Evolutionary conservation across 345 rosid species (phyloP), one percentile per base, ranked within the genome.

Genomic region (Gossypium anomalum): DNA sequence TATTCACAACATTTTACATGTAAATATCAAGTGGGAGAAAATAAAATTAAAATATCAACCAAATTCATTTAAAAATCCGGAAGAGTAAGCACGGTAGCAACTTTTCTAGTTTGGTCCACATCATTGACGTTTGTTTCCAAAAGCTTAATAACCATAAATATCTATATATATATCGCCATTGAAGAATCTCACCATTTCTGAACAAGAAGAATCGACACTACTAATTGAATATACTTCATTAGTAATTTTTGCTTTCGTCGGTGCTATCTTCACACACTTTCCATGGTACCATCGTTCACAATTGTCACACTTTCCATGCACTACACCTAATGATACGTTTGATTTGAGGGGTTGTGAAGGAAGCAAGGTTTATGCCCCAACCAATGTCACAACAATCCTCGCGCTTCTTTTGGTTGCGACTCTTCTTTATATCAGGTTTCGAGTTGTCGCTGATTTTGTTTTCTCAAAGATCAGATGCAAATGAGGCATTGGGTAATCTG

Each of bases 231-330:
- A 27, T 27, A 27, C 4, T 27, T 27, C 0, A 27, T 27, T 27
- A 27, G 29, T 29, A 29, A 76, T 85, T 67, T 89, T 95, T 9
- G 97, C 97, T 79, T 88, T 88, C 13, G 97, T 89, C 0, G 98
- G 97, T 44, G 94, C 85, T 80, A 94, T 92, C 86, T 89, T 89
- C 80, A 92, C 97, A 29, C 97, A 92, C 67, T 89, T 92, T 15
- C 94, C 96, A 29, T 94, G 98, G 85, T 86, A 94, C 97, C 98
- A 92, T 79, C 85, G 80, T 78, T 94, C 98, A 12, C 93, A 92
- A 8, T 88, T 79, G 67, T 92, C 98, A 43, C 97, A 91, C 22
- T 23, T 23, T 23, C 25, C 25, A 23, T 69, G 11, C 2, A 16
- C 9, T 17, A 3, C 73, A 89, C 97, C 84, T 86, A 76, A 92